Percentiles rank a stretch among this genome's conserved stretches.
Evolutionary conservation across 1,139 yeast species (phyloP).

Genomic region (Debaryomycetaceae sp.): DNA sequence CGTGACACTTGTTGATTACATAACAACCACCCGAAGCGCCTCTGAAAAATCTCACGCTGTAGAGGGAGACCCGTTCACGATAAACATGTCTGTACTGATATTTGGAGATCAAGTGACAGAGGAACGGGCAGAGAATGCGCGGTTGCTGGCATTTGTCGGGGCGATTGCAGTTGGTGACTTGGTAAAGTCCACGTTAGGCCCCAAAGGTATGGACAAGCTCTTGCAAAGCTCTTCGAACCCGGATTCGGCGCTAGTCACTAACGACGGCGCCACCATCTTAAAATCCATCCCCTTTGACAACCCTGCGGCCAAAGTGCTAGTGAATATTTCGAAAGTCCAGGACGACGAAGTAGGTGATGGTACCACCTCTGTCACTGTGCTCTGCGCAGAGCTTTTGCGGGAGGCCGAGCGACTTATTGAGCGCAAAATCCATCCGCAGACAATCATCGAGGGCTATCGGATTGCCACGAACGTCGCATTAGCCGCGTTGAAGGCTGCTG

Average conservation of each 20-base stretch:
- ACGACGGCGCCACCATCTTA: constrained; percentile 96
- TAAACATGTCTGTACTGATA: constrained; percentile 65
- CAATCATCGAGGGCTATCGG: constrained; percentile 91
- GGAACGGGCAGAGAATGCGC: constrained; percentile 96
- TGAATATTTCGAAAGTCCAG: constrained; percentile 91
- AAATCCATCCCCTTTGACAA: constrained; percentile 92
- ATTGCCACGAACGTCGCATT: constrained; percentile 80
- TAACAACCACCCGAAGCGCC: too few species aligned
- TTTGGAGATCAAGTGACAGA: constrained; percentile 97
- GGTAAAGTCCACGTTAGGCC: constrained; percentile 92
- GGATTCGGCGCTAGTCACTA: constrained; percentile 67
- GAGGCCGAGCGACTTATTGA: constrained; percentile 94
- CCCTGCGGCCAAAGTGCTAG: constrained; percentile 97
- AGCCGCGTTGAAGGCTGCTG: constrained; percentile 62
- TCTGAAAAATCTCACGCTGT: too few species aligned
- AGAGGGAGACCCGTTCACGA: too few species aligned
- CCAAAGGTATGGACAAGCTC: constrained; percentile 97
- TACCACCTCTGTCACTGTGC: constrained; percentile 94
- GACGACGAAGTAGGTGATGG: constrained; percentile 99
- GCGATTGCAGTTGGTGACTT: constrained; percentile 98
- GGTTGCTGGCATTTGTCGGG: constrained; percentile 93
- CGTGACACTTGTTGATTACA: too few species aligned
- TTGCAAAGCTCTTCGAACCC: constrained; percentile 80
- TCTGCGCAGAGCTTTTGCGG: constrained; percentile 76
- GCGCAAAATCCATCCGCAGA: constrained; percentile 93